Evolutionary conservation across 352 stramenopile species (phyloP), one percentile per base, ranked within the genome.

Genomic region (Phytophthora crassamura): DNA sequence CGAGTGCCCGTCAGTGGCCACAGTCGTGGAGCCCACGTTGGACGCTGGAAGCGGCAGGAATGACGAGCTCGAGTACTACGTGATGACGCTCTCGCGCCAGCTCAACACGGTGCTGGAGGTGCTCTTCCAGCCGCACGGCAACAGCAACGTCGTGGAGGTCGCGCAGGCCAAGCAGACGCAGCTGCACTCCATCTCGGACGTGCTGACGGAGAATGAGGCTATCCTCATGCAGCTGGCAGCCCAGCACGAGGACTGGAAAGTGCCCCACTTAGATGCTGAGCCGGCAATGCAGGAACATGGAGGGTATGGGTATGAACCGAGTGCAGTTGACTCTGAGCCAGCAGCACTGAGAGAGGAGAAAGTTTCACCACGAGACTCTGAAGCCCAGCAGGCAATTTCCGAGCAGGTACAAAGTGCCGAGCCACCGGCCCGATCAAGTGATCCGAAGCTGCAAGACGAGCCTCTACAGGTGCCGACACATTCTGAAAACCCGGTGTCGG

Each of bases 81-180:
- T 83, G 18, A 78, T 88, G 74, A 82, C 72, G 28, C 64, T 90
- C 2, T 80, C 82, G 0, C 51, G 78, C 7, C 82, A 90, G 56
- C 72, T 90, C 20, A 86, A 90, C 53, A 57, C 79, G 47, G 80
- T 86, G 53, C 72, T 90, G 41, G 78, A 84, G 43, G 69, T 89
- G 28, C 67, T 90, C 12, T 89, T 90, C 52, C 74, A 81, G 34
- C 72, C 80, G 1, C 71, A 81, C 14, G 55, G 30, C 4, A 45
- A 54, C 5, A 71, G 53, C 15, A 67, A 81, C 22, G 66, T 68
- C 0, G 61, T 84, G 22, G 43, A 59, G 7, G 41, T 55, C 1
- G 56, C 78, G 3, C 78, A 84, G 32, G 45, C 35, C 5, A 74
- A 72, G 9, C 80, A 90, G 55, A 57, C 72, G 35, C 57, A 73